A percentile compares a stretch with the other conserved stretches of the same genome.
phyloP scores from a whole-genome alignment of 2,329 filamentous ascomycete genomes.

The Tricladium varicosporioides region DNA sequence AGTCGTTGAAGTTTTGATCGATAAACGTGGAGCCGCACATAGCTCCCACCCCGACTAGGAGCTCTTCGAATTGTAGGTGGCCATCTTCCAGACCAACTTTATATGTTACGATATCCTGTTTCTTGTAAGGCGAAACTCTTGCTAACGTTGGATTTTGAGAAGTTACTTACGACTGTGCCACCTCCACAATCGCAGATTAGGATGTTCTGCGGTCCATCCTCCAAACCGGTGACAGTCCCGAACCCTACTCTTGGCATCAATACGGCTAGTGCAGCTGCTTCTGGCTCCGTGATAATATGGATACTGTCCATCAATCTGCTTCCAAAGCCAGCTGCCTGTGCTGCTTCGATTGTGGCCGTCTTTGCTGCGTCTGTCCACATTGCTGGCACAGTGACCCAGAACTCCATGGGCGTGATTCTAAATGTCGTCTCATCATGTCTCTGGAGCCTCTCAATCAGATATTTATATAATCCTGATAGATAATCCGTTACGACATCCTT shows the following conservation, averaged over 20 bases:
- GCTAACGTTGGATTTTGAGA: neutral
- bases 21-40: constrained; percentile 23
- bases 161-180: constrained; percentile 26
- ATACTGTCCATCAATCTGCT: neutral
- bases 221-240: neutral
- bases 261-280: constrained; percentile 3
- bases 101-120: constrained; percentile 24
- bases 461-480: neutral
- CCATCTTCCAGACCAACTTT: constrained; percentile 5
- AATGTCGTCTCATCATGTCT: neutral
- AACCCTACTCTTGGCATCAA: neutral
- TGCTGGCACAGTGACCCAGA: constrained; percentile 9
- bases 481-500: constrained; percentile 5
- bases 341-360: constrained; percentile 2
- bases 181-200: constrained; percentile 33
- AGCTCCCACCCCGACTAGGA: constrained; percentile 21
- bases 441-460: constrained; percentile 1
- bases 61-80: constrained; percentile 20
- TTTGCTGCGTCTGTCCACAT: constrained; percentile 11
- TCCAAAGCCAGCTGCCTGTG: constrained; percentile 8
- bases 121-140: neutral
- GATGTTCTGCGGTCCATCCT: constrained; percentile 8
- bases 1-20: constrained; percentile 17
- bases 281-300: constrained; percentile 9
- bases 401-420: constrained; percentile 5